Conservation (phyloP, 2,329 filamentous ascomycete genomes). For the Colletotrichum lupini region DNA sequence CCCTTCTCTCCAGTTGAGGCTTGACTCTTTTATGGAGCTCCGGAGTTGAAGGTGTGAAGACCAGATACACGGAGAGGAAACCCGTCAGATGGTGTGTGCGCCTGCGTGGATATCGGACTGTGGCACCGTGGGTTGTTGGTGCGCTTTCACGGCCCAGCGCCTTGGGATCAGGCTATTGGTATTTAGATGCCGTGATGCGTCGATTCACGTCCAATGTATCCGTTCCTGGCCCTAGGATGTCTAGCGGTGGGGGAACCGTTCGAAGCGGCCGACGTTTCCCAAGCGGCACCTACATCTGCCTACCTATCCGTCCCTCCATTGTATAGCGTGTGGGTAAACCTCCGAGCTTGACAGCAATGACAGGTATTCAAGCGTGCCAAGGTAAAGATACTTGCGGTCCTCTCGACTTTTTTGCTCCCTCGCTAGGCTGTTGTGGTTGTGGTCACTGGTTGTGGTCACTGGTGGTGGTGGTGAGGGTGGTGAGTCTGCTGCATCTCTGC, state of each 20-base stretch:
- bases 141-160: background rate
- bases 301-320: slow-evolving; percentile 32
- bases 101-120: background rate
- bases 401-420: background rate
- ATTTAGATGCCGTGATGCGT: background rate
- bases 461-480: slow-evolving; percentile 3
- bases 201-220: background rate
- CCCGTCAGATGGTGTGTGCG: background rate
- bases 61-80: background rate
- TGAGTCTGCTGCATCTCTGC: slow-evolving; percentile 21
- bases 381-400: background rate
- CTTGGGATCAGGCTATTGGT: background rate
- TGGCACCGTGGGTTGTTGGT: background rate
- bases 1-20: slow-evolving; percentile 1
- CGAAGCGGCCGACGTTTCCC: slow-evolving; percentile 20
- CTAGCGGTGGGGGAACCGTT: slow-evolving; percentile 14
- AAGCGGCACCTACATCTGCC: slow-evolving; percentile 17
- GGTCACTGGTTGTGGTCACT: background rate
- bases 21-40: background rate
- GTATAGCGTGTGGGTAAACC: slow-evolving; percentile 7
- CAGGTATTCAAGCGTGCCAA: background rate
- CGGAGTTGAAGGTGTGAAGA: background rate
- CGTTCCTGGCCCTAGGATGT: background rate
- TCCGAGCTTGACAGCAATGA: background rate
- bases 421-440: background rate